Conservation (phyloP, 257 asterid species). For the Penstemon barbatus region DNA sequence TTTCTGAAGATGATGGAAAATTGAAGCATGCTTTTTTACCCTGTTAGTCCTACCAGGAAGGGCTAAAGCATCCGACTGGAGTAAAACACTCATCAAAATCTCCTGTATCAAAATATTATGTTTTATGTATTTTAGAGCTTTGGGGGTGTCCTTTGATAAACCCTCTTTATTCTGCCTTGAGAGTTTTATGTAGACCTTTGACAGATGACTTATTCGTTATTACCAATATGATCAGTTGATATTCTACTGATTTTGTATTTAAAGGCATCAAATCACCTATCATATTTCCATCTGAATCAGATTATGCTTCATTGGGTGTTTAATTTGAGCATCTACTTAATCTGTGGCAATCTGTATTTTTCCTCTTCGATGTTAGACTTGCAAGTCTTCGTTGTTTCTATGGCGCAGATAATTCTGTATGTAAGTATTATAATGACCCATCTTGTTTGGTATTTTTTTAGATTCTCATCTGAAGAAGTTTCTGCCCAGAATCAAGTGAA, state of each 20-base stretch:
- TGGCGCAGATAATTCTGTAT: conserved; percentile 5
- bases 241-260: background rate
- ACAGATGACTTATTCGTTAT: background rate
- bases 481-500: conserved; percentile 99
- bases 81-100: background rate
- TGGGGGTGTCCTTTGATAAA: too few species aligned
- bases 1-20: background rate
- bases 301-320: too few species aligned
- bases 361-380: background rate
- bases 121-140: background rate
- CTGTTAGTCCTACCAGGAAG: too few species aligned
- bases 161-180: too few species aligned
- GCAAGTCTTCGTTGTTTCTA: background rate
- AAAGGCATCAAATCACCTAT: background rate
- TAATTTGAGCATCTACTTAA: background rate
- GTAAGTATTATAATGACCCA: conserved; percentile 20
- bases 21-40: too few species aligned
- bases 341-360: background rate
- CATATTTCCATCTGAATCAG: background rate
- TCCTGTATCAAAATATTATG: background rate
- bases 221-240: background rate
- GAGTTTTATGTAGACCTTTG: background rate
- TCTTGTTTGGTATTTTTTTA: conserved; percentile 30
- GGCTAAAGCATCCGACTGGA: background rate
- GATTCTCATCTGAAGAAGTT: conserved; percentile 95